Evolutionary conservation across 1,284 basidiomycete species (phyloP), one percentile per base, ranked within the genome.

Genomic region (Cryptococcus sp.): DNA sequence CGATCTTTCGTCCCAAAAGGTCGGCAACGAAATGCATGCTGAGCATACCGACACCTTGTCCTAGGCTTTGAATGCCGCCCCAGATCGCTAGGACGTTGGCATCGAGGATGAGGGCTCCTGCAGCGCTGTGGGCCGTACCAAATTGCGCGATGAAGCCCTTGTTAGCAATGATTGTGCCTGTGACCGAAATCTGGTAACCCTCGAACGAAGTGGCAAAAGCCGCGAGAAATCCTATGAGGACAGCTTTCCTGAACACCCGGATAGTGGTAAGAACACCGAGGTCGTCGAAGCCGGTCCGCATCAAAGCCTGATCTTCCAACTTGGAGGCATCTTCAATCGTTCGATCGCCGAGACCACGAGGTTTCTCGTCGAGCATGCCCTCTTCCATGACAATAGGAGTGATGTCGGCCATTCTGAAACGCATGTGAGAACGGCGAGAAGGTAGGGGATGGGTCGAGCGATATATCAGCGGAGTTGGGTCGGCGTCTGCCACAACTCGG

Each of bases 1-100:
- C 58, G 1, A 48, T 50, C 50, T 67, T 70, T 17, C 70, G 62
- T 2, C 70, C 70, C 17, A 61, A 67, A 15, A 60, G 48, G 46
- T 68, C 66, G 38, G 68, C 58, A 11, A 29, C 26, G 10, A 29
- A 29, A 10, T 29, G 26, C 26, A 29, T 29, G 26, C 26, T 29
- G 26, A 29, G 26, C 47, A 49, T 49, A n/a, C 47, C 47, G 23
- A 37, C 13, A 17, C 47, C 47, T 49, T 49, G 47, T 17, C 47
- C 47, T 5, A 34, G 7, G 37, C 47, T 49, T 37, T 49, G 47
- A 23, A 49, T 37, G 7, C 47, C 47, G 13, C 47, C 47, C 47
- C 47, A 49, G 22, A 34, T 34, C 7, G 47, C 47, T 3, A 49
- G 47, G 5, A 49, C 22, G 34, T 49, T 34, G 16, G 23, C 17